Percentiles rank a stretch among this genome's conserved stretches.
Conservation (phyloP, 108 stramenopile species). For the Nannochloropsis granulata region DNA sequence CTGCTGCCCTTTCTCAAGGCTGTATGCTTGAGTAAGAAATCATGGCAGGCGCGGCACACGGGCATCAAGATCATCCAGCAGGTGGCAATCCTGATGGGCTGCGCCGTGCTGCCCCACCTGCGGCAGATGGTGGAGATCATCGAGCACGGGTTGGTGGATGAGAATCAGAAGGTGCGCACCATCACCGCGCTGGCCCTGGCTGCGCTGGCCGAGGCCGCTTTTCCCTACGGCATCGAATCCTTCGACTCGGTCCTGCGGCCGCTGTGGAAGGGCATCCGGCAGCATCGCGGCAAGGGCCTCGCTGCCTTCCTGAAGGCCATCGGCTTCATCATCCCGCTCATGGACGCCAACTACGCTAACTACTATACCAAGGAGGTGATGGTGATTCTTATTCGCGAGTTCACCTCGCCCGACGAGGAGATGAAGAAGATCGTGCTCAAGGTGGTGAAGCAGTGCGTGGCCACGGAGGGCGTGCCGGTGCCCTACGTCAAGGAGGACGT, state of each 20-base stretch:
- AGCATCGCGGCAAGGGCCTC: conserved; percentile 90
- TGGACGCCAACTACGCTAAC: conserved; percentile 97
- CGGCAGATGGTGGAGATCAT: conserved; percentile 87
- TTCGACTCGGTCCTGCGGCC: conserved; percentile 94
- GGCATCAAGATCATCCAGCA: conserved; percentile 98
- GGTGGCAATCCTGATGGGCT: conserved; percentile 94
- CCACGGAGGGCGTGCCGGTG: conserved; percentile 91
- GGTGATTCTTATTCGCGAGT: conserved; percentile 92
- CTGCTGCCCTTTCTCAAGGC: conserved; percentile 97
- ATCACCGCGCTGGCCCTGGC: conserved; percentile 91
- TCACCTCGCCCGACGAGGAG: conserved; percentile 51
- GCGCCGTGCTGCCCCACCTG: conserved; percentile 89
- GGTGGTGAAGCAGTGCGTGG: conserved; percentile 97
- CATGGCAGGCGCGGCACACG: conserved; percentile 97
- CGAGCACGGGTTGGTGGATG: conserved; percentile 84
- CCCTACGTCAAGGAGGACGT: conserved; percentile 91
- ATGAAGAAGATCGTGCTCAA: conserved; percentile 97
- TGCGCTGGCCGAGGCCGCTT: conserved; percentile 87
- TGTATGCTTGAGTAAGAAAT: conserved; percentile 85
- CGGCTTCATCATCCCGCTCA: conserved; percentile 93
- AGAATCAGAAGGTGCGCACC: conserved; percentile 84
- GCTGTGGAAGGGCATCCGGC: conserved; percentile 93
- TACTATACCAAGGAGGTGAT: conserved; percentile 95
- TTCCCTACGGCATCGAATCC: conserved; percentile 97
- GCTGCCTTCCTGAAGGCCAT: conserved; percentile 97